Evolutionary conservation across 306 rosid genomes (phyloP), one percentile per base, ranked within the genome.

Genomic region (Alnus rubra): DNA sequence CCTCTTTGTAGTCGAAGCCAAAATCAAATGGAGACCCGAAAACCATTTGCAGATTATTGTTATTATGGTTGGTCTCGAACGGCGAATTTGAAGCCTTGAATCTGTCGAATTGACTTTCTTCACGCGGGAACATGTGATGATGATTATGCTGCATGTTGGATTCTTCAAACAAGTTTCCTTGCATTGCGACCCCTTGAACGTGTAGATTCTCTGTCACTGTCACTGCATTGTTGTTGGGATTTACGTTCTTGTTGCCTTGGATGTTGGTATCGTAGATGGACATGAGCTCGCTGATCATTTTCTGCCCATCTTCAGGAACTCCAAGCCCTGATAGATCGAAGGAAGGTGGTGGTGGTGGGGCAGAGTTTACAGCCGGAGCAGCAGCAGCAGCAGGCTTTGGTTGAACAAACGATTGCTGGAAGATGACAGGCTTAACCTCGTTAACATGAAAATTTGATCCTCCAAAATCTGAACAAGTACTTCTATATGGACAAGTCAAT

Each of bases 261-360:
- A 83, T 33, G 70, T 81, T 84, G 14, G 90, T 69, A 15, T 89
- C 90, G 4, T 85, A 91, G 79, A 87, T 74, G 1, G 93, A 79
- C 91, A 87, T 82, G 0, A 91, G 91, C 55, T 88, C 93, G 15
- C 82, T 82, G 10, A 91, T 88, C 84, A 85, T 83, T 65, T 81
- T 88, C 72, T 88, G 92, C 28, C 87, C 88, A 30, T 87, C 88
- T 71, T 88, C 88, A 0, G 91, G 89, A 82, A 90, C 94, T 31
- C 88, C 91, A 7, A 90, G 84, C 4, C 87, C 85, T 0, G 90
- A 69, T 67, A 88, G 48, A 78, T 84, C 84, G 4, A 87, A 88
- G 31, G 93, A 74, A 18, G 90, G 77, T 11, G 81, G 79, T 11
- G 28, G 85, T 65, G 82, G 79, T 11, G 82, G 85, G 74, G 82